Base-by-base conservation (phyloP, 768 basidiomycete species). In the Suillus occidentalis region DNA sequence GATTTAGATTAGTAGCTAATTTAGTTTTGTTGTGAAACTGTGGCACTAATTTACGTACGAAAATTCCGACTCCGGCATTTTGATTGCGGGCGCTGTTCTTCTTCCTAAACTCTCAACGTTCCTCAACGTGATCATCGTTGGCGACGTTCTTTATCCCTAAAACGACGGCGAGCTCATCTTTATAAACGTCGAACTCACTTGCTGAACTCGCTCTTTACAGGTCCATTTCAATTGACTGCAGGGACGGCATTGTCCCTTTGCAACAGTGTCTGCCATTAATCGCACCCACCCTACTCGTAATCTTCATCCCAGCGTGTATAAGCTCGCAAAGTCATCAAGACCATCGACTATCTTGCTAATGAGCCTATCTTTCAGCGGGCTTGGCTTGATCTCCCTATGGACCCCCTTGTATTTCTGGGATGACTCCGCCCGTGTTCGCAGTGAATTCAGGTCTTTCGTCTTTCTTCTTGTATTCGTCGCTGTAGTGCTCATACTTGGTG, bases 401-500 rank as follows among this genome's bases (percentile, higher is more conserved):
- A 82, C 80, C 47, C 84, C 85, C 22, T 78, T 86, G 69, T 75
- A 82, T 68, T 79, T 85, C 67, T 80, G 85, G 71, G 78, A 84
- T 68, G 77, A 79, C 69, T 71, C 82, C 66, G 75, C 88, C 68
- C 75, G 84, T 68, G 81, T 81, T 67, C 86, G 85, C 72, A 81
- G 86, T 63, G 89, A 90, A 74, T 76, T 90, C 73, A 85, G 86
- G 78, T 89, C 89, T 69, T 80, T 91, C 71, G 83, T 94, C 76
- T 88, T 87, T 70, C 82, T 85, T 64, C 79, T 89, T 73, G 83
- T 93, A 69, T 86, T 89, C 71, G 78, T 84, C 76, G 85, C 89
- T 71, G 83, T 92, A 70, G 73, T 87, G 69, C 82, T 90, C 70
- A 82, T 93, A 70, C 83, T 94, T 57, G 92, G 92, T 92, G 69